These are phyloP conservation scores for Mycena rebaudengoi DNA, from an alignment of 768 basidiomycete species.

Conservation along the genomic window DNA sequence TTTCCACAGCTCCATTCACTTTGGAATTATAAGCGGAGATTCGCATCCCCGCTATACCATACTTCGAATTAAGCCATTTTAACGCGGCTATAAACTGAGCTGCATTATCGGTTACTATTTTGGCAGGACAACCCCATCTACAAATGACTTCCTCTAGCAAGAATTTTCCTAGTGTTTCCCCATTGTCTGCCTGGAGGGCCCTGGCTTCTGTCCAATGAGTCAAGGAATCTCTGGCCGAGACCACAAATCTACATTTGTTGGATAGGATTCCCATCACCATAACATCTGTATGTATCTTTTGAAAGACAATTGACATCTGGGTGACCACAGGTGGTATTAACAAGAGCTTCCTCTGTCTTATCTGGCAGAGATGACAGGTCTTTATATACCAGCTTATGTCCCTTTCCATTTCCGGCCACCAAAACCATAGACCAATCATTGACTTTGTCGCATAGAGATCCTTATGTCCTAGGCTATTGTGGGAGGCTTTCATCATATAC, in stretches of 20 bases:
- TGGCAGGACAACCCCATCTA: slow-evolving; percentile 45
- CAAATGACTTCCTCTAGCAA: slow-evolving; percentile 41
- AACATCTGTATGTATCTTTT: slow-evolving; percentile 33
- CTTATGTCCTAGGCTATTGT: slow-evolving; percentile 36
- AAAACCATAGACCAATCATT: slow-evolving; percentile 31
- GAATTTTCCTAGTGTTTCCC: slow-evolving; percentile 29
- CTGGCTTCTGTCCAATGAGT: slow-evolving; percentile 32
- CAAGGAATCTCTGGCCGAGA: slow-evolving; percentile 29
- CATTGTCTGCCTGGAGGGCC: slow-evolving; percentile 30
- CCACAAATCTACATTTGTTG: slow-evolving; percentile 31
- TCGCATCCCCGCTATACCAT: slow-evolving; percentile 39
- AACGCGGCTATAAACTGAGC: slow-evolving; percentile 35
- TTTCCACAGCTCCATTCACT: slow-evolving; percentile 43
- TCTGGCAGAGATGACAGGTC: slow-evolving; percentile 35
- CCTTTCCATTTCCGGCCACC: slow-evolving; percentile 37
- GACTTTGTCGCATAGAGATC: slow-evolving; percentile 28
- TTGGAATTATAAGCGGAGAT: slow-evolving; percentile 46
- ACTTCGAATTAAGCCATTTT: slow-evolving; percentile 31
- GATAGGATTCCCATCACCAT: slow-evolving; percentile 29
- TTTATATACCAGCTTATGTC: slow-evolving; percentile 36
- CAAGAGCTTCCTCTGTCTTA: slow-evolving; percentile 25
- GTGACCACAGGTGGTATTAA: slow-evolving; percentile 25
- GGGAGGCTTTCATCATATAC: slow-evolving; percentile 29
- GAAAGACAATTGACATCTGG: slow-evolving; percentile 31
- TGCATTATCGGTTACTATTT: slow-evolving; percentile 54